phyloP scores from a whole-genome alignment of 1,284 basidiomycete species.

The Ustilago sp. region DNA sequence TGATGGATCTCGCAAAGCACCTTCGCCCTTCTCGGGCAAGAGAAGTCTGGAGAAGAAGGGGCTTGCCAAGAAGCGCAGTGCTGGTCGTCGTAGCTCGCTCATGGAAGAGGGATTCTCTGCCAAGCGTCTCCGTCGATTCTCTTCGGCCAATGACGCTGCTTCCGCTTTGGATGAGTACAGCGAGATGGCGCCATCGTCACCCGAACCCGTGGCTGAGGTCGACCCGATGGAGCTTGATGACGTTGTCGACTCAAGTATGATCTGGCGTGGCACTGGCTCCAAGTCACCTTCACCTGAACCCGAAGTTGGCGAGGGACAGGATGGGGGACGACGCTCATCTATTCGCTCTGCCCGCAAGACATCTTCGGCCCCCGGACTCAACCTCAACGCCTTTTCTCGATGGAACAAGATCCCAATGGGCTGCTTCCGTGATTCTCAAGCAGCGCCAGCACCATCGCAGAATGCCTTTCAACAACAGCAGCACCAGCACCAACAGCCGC shows the following conservation, averaged over 20 bases:
- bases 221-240: slow-evolving; percentile 66
- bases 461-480: slow-evolving; percentile 35
- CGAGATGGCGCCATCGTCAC: slow-evolving; percentile 55
- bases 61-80: slow-evolving; percentile 54
- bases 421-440: slow-evolving; percentile 65
- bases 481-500: slow-evolving; percentile 39
- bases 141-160: slow-evolving; percentile 46
- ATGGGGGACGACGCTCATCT: slow-evolving; percentile 28
- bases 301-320: slow-evolving; percentile 18
- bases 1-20: slow-evolving; percentile 64
- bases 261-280: slow-evolving; percentile 53
- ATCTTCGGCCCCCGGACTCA: slow-evolving; percentile 44
- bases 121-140: slow-evolving; percentile 58
- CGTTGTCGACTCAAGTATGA: slow-evolving; percentile 63
- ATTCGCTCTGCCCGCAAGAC: slow-evolving; percentile 28
- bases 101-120: slow-evolving; percentile 46
- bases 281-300: slow-evolving; percentile 48
- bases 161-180: slow-evolving; percentile 50
- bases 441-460: slow-evolving; percentile 23
- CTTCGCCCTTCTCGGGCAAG: slow-evolving; percentile 63
- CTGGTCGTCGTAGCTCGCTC: slow-evolving; percentile 32
- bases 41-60: slow-evolving; percentile 57
- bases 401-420: slow-evolving; percentile 68
- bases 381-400: slow-evolving; percentile 62
- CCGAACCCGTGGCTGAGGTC: slow-evolving; percentile 43